phyloP scores from a whole-genome alignment of 805 yeast genomes.

The Lachancea waltii region DNA sequence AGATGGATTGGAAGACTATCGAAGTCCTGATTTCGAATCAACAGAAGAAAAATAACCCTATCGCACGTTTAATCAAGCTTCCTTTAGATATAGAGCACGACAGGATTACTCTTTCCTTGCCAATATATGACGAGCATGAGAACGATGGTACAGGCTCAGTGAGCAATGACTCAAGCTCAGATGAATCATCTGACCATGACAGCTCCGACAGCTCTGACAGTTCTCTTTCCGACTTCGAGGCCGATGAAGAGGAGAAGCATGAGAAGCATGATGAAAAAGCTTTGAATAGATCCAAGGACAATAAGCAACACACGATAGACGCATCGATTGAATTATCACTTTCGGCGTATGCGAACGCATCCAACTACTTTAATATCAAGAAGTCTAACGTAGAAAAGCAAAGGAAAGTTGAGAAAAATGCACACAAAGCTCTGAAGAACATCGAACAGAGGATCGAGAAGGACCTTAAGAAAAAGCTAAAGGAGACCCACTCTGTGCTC shows the following conservation, averaged over 20 bases:
- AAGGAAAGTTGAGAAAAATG: slow-evolving; percentile 69
- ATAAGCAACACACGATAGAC: slow-evolving; percentile 13
- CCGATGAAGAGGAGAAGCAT: slow-evolving; percentile 11
- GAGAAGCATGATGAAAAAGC: not conserved
- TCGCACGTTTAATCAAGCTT: slow-evolving; percentile 55
- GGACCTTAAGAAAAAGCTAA: slow-evolving; percentile 60
- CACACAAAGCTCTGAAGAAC: slow-evolving; percentile 70
- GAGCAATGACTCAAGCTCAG: not conserved
- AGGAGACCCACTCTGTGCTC: slow-evolving; percentile 46
- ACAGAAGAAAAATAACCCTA: slow-evolving; percentile 53
- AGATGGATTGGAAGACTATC: slow-evolving; percentile 91
- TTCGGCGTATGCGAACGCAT: slow-evolving; percentile 86
- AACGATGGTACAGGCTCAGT: not conserved
- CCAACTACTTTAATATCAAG: slow-evolving; percentile 70
- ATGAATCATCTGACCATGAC: slow-evolving; percentile 5
- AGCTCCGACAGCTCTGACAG: slow-evolving; percentile 12
- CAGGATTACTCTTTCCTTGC: slow-evolving; percentile 53
- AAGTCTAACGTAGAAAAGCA: slow-evolving; percentile 73
- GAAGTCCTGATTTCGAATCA: slow-evolving; percentile 69
- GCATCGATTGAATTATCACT: slow-evolving; percentile 61
- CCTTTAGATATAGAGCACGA: slow-evolving; percentile 69
- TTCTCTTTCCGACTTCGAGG: slow-evolving; percentile 17
- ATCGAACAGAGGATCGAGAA: slow-evolving; percentile 72
- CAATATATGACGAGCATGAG: slow-evolving; percentile 20
- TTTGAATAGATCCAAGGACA: slow-evolving; percentile 12